phyloP scores from a whole-genome alignment of 2,329 filamentous ascomycete species.

The Ceratocystis lukuohia region DNA sequence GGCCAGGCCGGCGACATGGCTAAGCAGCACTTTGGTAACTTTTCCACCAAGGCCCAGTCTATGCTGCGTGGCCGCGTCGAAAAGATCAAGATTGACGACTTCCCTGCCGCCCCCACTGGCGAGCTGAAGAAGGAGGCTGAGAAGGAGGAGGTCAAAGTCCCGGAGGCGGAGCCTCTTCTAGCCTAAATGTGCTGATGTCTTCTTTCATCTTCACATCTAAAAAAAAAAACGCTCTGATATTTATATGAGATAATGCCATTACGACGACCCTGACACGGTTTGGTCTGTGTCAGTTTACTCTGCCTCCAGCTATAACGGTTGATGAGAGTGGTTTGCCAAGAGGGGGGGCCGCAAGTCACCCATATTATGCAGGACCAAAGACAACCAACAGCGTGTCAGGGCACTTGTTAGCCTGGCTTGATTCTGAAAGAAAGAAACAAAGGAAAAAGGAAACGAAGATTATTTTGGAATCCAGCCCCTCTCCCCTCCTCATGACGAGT shows the following conservation, averaged over 20 bases:
- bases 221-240: not conserved
- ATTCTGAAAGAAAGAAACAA: not conserved
- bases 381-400: not conserved
- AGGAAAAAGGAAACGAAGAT: not conserved
- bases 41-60: conserved; percentile 53
- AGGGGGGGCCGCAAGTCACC: too few relatives aligned
- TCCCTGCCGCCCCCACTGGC: conserved; percentile 29
- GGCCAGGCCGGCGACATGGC: conserved; percentile 47
- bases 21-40: conserved; percentile 56
- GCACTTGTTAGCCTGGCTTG: not conserved
- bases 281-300: not conserved
- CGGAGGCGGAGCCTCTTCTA: conserved; percentile 13
- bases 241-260: not conserved
- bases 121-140: conserved; percentile 25
- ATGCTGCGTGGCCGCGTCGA: conserved; percentile 40
- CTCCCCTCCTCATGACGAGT: not conserved
- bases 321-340: not conserved
- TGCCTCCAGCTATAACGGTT: not conserved
- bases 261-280: not conserved
- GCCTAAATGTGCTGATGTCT: conserved; percentile 4
- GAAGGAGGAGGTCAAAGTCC: conserved; percentile 3
- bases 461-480: not conserved
- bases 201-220: not conserved
- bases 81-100: conserved; percentile 30
- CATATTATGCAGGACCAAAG: not conserved